Evolutionary conservation across 805 yeast genomes (phyloP), one percentile per base, ranked within the genome.

Genomic region (Nakazawaea populi): DNA sequence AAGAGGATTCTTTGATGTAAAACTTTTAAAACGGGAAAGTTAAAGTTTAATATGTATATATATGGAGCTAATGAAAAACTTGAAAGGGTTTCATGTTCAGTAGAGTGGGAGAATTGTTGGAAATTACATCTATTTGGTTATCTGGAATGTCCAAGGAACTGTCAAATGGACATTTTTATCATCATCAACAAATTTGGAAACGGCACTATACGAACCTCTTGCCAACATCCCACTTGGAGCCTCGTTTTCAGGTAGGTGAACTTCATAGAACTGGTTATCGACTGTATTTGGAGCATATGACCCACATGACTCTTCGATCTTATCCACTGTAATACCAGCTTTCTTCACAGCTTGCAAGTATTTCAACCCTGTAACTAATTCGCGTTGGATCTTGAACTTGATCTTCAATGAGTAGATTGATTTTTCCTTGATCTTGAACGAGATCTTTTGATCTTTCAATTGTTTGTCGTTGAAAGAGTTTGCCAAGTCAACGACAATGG

Each of bases 211-310:
- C 46, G 80, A 75, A 39, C 97, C 97, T 68, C 97, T 80, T 3
- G 94, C 96, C 56, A 91, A 68, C 66, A 91, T 67, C 1, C 97
- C 97, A 44, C 89, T 77, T 37, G 97, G 97, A 5, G 97, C 97
- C 66, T 89, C 96, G 53, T 87, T 90, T 61, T 79, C 87, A 9
- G 84, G 86, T 57, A 82, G 85, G 39, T 62, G 67, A 29, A 59
- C 56, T 62, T 89, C 96, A 65, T 90, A 90, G 63, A 67, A 85
- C 7, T 96, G 96, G 62, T 85, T 87, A 42, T 80, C 88, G 52
- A 71, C 74, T 4, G 97, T 89, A 65, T 81, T 87, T 58, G 97
- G 97, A 8, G 96, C 91, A 66, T 84, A 91, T 4, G 94, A 84
- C 4, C 97, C 97, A 64, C 89, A 76, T 43, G 91, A 94, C 66